Evolutionary conservation across 805 yeast species (phyloP).

Genomic region (Candida lessepsii): DNA sequence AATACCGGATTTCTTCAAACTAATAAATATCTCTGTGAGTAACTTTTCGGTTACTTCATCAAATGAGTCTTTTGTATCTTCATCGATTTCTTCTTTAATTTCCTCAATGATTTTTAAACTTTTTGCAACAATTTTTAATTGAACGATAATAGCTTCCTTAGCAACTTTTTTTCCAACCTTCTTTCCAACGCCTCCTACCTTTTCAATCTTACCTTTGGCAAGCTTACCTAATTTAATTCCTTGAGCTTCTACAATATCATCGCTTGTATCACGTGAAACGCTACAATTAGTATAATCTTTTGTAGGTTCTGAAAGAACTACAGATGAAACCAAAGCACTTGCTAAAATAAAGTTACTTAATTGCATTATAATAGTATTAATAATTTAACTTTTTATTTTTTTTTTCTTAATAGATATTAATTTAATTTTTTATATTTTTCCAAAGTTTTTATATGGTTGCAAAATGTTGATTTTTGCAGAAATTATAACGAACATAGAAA

Average conservation of each 20-base stretch:
- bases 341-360: neutral
- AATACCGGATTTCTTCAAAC: slow-evolving; percentile 30
- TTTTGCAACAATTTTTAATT: slow-evolving; percentile 12
- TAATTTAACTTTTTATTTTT: neutral
- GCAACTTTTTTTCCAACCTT: slow-evolving; percentile 8
- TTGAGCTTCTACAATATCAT: neutral
- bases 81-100: slow-evolving; percentile 5
- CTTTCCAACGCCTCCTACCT: slow-evolving; percentile 5
- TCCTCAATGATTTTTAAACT: slow-evolving; percentile 14
- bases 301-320: neutral
- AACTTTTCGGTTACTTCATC: slow-evolving; percentile 20
- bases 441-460: slow-evolving; percentile 4
- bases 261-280: neutral
- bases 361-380: neutral
- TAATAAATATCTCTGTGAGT: slow-evolving; percentile 22
- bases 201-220: slow-evolving; percentile 2
- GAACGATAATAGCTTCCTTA: slow-evolving; percentile 5
- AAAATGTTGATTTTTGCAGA: neutral
- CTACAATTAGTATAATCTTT: neutral
- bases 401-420: neutral
- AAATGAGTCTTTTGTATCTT: slow-evolving; percentile 1
- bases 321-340: neutral
- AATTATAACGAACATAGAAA: slow-evolving; percentile 2
- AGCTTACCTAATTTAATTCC: slow-evolving; percentile 1
- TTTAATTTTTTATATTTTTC: slow-evolving; percentile 2